Conservation (phyloP, 2,329 filamentous ascomycete species). For the Geosmithia flava region DNA sequence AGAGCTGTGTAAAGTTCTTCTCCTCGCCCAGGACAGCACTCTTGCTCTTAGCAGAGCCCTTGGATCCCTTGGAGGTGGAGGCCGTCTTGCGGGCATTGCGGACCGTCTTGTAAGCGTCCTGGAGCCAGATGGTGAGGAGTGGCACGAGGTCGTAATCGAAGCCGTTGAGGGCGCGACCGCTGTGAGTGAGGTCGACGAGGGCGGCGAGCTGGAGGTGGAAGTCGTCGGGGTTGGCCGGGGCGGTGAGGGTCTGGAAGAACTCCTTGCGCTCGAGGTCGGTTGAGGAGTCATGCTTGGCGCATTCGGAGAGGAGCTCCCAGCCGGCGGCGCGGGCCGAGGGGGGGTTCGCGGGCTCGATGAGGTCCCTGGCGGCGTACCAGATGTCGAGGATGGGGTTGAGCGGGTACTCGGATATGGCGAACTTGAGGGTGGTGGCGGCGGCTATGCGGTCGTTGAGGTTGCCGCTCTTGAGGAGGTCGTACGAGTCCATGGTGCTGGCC, state of each 20-base stretch:
- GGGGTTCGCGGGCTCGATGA: constrained; percentile 47
- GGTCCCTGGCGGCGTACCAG: constrained; percentile 54
- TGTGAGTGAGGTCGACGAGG: constrained; percentile 46
- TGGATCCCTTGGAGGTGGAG: constrained; percentile 22
- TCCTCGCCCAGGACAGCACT: constrained; percentile 37
- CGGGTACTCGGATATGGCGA: constrained; percentile 45
- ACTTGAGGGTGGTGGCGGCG: constrained; percentile 44
- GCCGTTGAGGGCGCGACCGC: constrained; percentile 49
- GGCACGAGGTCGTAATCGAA: constrained; percentile 58
- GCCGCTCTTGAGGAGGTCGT: constrained; percentile 41
- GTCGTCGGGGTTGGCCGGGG: constrained; percentile 44
- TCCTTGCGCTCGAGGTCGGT: constrained; percentile 56
- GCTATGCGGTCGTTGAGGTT: constrained; percentile 38
- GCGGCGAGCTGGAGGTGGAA: constrained; percentile 55
- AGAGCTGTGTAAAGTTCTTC: constrained; percentile 49
- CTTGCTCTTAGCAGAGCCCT: constrained; percentile 20
- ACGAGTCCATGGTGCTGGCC: constrained; percentile 38
- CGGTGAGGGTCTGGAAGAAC: constrained; percentile 51
- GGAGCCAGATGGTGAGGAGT: constrained; percentile 48
- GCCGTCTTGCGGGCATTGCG: constrained; percentile 37
- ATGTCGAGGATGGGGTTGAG: constrained; percentile 47
- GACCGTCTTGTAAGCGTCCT: constrained; percentile 39
- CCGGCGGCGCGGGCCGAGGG: constrained; percentile 41
- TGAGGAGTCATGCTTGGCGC: constrained; percentile 47
- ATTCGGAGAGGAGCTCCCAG: constrained; percentile 54